These are phyloP conservation scores for Psilocybe sp. DNA, from an alignment of 768 basidiomycete species.

Conservation along the genomic window DNA sequence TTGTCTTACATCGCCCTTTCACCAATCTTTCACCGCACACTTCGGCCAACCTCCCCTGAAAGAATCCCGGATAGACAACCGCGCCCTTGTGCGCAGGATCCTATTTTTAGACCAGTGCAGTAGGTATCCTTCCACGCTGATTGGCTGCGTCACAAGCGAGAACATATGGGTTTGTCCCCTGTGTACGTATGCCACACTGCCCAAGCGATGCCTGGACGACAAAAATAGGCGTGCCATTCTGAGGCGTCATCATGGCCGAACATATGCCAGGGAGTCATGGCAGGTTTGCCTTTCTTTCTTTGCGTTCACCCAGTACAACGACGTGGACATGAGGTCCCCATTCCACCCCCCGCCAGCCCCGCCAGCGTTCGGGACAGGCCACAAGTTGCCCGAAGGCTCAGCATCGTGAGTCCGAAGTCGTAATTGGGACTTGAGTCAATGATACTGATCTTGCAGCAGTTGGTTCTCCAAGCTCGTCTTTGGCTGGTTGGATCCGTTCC, in stretches of 20 bases:
- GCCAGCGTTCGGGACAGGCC: slow-evolving; percentile 45
- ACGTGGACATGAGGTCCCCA: slow-evolving; percentile 14
- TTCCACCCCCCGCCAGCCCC: slow-evolving; percentile 45
- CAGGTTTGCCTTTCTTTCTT: not conserved
- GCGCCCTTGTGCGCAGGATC: too few species aligned
- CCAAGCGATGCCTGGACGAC: too few species aligned
- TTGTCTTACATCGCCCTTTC: too few species aligned
- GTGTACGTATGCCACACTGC: too few species aligned
- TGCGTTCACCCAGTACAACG: not conserved
- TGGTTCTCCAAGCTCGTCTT: slow-evolving; percentile 45
- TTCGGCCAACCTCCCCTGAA: too few species aligned
- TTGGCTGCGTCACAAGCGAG: not conserved
- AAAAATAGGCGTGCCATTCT: too few species aligned
- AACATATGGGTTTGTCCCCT: not conserved
- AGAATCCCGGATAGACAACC: too few species aligned
- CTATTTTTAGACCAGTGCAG: too few species aligned
- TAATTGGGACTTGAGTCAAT: not conserved
- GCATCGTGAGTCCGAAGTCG: slow-evolving; percentile 29
- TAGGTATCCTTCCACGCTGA: too few species aligned
- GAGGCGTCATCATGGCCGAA: too few species aligned
- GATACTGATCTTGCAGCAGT: slow-evolving; percentile 28
- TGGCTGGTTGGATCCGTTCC: slow-evolving; percentile 52
- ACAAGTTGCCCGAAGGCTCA: slow-evolving; percentile 37
- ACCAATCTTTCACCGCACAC: too few species aligned
- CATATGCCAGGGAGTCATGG: too few species aligned